A percentile compares a stretch with the other conserved stretches of the same genome.
Conservation (phyloP, 352 stramenopile genomes). For the Phytophthora parvispora region DNA sequence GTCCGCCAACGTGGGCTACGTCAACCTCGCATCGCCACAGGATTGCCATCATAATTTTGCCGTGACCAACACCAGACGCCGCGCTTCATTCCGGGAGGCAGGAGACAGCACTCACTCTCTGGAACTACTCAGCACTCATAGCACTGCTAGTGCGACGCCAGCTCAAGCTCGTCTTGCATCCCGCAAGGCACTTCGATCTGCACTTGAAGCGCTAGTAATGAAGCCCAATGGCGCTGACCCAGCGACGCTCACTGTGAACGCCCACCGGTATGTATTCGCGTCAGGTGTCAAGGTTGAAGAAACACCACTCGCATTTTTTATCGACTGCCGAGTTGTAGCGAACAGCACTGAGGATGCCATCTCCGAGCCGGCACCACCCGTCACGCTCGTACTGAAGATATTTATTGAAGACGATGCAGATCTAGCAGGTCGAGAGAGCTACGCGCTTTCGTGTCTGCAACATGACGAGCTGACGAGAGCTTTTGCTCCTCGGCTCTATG, state of each 20-base stretch:
- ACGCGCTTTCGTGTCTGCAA: conserved; percentile 57
- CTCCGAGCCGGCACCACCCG: not conserved
- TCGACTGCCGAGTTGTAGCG: conserved; percentile 31
- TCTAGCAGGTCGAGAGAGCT: conserved; percentile 61
- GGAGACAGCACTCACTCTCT: conserved; percentile 29
- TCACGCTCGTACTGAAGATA: conserved; percentile 54
- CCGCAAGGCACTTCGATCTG: conserved; percentile 24
- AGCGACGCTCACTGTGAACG: conserved; percentile 44
- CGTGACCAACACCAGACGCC: conserved; percentile 5
- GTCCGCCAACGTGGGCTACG: conserved; percentile 15
- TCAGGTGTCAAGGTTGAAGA: conserved; percentile 41
- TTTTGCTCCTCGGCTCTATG: conserved; percentile 48
- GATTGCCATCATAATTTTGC: not conserved
- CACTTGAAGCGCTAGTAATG: conserved; percentile 32
- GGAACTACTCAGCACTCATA: conserved; percentile 23
- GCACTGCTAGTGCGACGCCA: conserved; percentile 19
- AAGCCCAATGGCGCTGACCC: not conserved
- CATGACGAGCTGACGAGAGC: conserved; percentile 24
- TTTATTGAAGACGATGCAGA: conserved; percentile 69
- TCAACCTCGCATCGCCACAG: conserved; percentile 30
- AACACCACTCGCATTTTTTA: conserved; percentile 52
- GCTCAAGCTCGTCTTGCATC: conserved; percentile 16
- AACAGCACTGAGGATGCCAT: not conserved
- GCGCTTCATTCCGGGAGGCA: conserved; percentile 3
- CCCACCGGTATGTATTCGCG: conserved; percentile 36